phyloP scores from a whole-genome alignment of 2,329 filamentous ascomycete genomes.

The Truncatella angustata region DNA sequence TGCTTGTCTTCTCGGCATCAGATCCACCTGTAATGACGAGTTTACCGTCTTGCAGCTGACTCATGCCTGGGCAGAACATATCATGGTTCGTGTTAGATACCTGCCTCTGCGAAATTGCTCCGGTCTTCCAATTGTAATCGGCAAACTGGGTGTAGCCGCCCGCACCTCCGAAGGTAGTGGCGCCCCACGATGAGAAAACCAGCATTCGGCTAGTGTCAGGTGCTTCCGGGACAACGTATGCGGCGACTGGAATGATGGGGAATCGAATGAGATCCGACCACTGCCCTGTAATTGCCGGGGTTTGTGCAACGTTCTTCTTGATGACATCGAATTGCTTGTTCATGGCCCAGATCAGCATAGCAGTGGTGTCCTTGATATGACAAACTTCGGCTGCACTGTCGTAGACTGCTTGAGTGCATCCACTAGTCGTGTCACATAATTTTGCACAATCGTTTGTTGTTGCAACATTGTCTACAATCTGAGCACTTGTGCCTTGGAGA shows the following conservation, averaged over 20 bases:
- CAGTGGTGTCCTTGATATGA: background rate
- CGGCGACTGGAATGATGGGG: slow-evolving; percentile 26
- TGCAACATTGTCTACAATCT: slow-evolving; percentile 3
- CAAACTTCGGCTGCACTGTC: background rate
- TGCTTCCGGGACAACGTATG: slow-evolving; percentile 23
- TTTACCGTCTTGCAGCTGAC: slow-evolving; percentile 35
- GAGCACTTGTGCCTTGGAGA: background rate
- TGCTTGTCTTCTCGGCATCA: slow-evolving; percentile 37
- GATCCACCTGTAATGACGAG: slow-evolving; percentile 45
- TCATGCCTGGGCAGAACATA: slow-evolving; percentile 50
- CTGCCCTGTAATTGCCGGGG: slow-evolving; percentile 10
- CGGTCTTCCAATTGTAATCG: slow-evolving; percentile 20
- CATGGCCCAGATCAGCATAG: slow-evolving; percentile 16
- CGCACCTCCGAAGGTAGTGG: background rate
- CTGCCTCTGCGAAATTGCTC: slow-evolving; percentile 11
- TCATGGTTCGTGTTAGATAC: slow-evolving; percentile 35
- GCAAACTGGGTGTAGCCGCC: slow-evolving; percentile 17
- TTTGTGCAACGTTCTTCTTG: slow-evolving; percentile 5
- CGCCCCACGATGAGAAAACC: slow-evolving; percentile 8
- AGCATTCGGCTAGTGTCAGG: slow-evolving; percentile 22
- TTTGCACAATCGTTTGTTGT: slow-evolving; percentile 1
- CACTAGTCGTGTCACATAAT: slow-evolving; percentile 4
- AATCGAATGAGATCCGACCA: slow-evolving; percentile 24
- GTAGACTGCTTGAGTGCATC: slow-evolving; percentile 11
- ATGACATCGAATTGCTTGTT: slow-evolving; percentile 14